Percentiles rank a stretch among this genome's conserved stretches.
Conservation (phyloP, 306 rosid genomes). For the Begonia fuchsioides region DNA sequence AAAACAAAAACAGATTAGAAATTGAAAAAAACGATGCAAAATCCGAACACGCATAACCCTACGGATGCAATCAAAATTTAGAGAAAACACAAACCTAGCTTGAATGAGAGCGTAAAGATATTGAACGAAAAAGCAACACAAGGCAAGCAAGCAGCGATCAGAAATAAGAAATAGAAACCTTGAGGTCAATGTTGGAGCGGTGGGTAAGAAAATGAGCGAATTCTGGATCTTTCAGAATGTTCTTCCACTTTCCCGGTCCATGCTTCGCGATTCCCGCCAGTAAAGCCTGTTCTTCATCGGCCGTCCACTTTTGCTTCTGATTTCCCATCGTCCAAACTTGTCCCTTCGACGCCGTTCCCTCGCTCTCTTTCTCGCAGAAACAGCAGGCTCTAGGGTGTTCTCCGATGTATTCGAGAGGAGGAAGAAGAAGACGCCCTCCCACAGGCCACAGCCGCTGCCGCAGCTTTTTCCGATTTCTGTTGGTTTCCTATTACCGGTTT, state of each 20-base stretch:
- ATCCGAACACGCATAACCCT: too few relatives aligned
- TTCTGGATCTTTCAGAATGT: constrained; percentile 51
- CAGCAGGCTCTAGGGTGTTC: too few relatives aligned
- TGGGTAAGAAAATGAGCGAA: constrained; percentile 35
- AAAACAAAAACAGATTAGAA: too few relatives aligned
- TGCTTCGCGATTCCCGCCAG: constrained; percentile 56
- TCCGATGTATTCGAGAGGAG: too few relatives aligned
- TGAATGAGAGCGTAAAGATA: background rate
- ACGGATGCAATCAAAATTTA: too few relatives aligned
- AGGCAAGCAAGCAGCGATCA: background rate
- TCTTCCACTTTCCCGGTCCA: constrained; percentile 69
- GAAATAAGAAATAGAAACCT: constrained; percentile 22
- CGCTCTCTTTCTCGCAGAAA: too few relatives aligned
- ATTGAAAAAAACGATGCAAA: too few relatives aligned
- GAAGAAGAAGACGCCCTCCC: too few relatives aligned
- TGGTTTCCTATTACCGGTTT: too few relatives aligned
- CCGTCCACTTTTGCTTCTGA: constrained; percentile 66
- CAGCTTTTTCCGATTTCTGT: too few relatives aligned
- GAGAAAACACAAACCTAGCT: too few relatives aligned
- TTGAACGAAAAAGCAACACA: background rate
- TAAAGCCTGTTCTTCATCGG: constrained; percentile 56
- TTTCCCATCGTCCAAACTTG: constrained; percentile 32
- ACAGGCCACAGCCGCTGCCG: too few relatives aligned
- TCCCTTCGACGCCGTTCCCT: background rate
- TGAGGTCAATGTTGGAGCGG: constrained; percentile 71